Evolutionary conservation across 257 asterid species (phyloP).

Genomic region (Plectranthus barbatus): DNA sequence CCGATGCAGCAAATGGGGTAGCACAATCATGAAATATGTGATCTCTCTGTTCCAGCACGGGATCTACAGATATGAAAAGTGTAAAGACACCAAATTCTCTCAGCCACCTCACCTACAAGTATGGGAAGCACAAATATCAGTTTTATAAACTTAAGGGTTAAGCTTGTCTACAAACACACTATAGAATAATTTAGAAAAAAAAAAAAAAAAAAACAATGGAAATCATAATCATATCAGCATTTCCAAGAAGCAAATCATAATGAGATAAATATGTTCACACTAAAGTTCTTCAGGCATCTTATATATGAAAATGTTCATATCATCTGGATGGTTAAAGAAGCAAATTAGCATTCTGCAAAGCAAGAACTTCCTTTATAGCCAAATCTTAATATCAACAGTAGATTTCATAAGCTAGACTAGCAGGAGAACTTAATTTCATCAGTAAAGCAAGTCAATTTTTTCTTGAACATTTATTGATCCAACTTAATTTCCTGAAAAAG

Average conservation of each 20-base stretch:
- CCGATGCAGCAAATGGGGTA: constrained; percentile 14
- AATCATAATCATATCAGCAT: neutral
- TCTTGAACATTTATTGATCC: neutral
- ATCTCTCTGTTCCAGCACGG: constrained; percentile 9
- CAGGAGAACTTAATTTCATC: neutral
- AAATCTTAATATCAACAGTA: neutral
- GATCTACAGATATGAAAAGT: constrained; percentile 36
- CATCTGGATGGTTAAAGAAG: neutral
- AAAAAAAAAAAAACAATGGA: no score
- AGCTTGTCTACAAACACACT: neutral
- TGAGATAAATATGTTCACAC: neutral
- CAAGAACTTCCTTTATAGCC: neutral
- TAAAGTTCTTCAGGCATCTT: neutral
- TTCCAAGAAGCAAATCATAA: neutral
- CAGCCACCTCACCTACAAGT: constrained; percentile 66
- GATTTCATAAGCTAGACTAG: neutral
- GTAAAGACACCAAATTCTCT: constrained; percentile 85
- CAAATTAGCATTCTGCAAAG: neutral
- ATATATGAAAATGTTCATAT: neutral
- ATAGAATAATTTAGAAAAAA: neutral
- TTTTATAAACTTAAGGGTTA: neutral
- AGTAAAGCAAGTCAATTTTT: neutral
- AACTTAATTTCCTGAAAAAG: neutral
- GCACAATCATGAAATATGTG: constrained; percentile 8
- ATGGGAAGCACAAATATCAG: constrained; percentile 12